Base-by-base conservation (phyloP, 2,329 filamentous ascomycete genomes). In the Ceratocystis harringtonii region DNA sequence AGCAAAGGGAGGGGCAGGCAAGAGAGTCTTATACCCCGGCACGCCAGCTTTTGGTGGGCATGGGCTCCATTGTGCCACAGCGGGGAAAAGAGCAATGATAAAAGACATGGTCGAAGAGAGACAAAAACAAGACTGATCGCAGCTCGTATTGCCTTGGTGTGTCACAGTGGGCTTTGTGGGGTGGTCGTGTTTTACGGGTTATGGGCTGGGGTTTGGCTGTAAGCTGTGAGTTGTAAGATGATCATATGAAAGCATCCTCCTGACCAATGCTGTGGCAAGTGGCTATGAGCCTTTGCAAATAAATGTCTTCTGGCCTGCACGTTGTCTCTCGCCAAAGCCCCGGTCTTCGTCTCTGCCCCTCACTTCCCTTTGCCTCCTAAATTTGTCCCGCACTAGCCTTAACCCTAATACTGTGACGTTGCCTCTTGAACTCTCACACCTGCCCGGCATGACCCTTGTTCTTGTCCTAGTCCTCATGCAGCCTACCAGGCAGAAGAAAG, bases 141-240 rank as follows among this genome's bases (percentile, higher is more conserved):
- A 63, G 43, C 61, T 63, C 61, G 61, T 63, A 63, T 63, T 63
- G 22, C 43, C 22, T 30, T 19, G 25, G 43, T 50, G 30, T 58
- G 55, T 52, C 48, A 52, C 48, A 25, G 48, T 17, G 48, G 48
- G 48, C 10, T 12, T 25, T 25, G 48, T 52, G 48, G 48, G 48
- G 10, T 15, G 36, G 10, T 41, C 36, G 12, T 41, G 36, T 4
- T 8, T 41, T 41, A 50, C 12, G 48, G 19, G 48, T 10, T 50
- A 5, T 52, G 22, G 19, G 19, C 17, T 48, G 44, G 15, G n/a
- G n/a, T 19, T 4, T 25, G 48, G 48, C 48, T 52, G 32, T 36
- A 36, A 36, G 32, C 32, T 36, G 8, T 10, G 12, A 4, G 36
- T 10, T 5, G 10, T 5, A 3, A 12, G 36, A 15, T 41, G 36